Conservation (phyloP, 2,329 filamentous ascomycete genomes). For the Clonostachys sp. region DNA sequence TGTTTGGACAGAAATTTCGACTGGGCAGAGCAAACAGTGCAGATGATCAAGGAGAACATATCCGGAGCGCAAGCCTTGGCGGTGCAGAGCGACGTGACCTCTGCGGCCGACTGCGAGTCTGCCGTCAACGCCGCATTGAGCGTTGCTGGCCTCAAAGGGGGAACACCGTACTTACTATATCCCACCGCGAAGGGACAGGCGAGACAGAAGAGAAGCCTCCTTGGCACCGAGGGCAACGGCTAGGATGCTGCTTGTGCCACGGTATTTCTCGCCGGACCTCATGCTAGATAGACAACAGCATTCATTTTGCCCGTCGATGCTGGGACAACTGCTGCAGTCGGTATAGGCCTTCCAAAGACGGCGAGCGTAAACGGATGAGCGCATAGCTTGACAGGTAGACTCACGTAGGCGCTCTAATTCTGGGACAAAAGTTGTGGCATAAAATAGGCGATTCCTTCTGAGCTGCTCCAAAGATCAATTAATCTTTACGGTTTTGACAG, state of each 20-base stretch:
- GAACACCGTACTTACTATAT: slow-evolving; percentile 37
- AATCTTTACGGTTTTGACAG: too few species aligned
- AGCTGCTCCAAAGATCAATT: too few species aligned
- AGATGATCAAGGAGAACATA: slow-evolving; percentile 38
- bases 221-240: slow-evolving; percentile 33
- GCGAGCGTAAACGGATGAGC: too few species aligned
- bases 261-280: slow-evolving; percentile 28
- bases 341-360: too few species aligned
- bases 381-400: too few species aligned
- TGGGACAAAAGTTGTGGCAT: too few species aligned
- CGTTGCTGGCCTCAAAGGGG: slow-evolving; percentile 48
- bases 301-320: slow-evolving; percentile 34
- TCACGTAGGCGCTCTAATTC: too few species aligned
- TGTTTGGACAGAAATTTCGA: slow-evolving; percentile 48
- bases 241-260: slow-evolving; percentile 36
- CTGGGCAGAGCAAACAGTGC: slow-evolving; percentile 46
- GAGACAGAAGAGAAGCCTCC: slow-evolving; percentile 27
- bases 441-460: too few species aligned
- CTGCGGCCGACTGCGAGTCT: slow-evolving; percentile 41
- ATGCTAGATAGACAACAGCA: slow-evolving; percentile 38
- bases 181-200: slow-evolving; percentile 39
- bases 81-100: slow-evolving; percentile 49
- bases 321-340: slow-evolving; percentile 24
- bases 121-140: slow-evolving; percentile 37
- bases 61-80: slow-evolving; percentile 30